Conservation (phyloP, 108 stramenopile species). For the Aureococcus anophagefferens region DNA sequence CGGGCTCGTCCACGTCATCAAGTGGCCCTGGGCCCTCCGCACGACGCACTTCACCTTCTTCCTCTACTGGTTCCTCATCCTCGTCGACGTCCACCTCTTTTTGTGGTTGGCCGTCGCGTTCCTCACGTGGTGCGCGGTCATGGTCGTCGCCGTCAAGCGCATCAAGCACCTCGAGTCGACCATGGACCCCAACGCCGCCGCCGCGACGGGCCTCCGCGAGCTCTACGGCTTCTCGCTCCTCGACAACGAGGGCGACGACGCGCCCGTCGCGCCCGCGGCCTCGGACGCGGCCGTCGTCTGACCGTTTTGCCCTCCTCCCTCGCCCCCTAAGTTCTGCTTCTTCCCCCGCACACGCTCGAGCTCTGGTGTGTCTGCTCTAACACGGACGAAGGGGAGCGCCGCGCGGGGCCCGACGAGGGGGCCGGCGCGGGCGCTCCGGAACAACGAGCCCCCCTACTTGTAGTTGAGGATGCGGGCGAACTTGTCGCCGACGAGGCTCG, state of each 20-base stretch:
- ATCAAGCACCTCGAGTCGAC: not conserved
- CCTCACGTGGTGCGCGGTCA: not conserved
- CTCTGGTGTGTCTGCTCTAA: too few species aligned
- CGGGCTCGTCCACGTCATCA: not conserved
- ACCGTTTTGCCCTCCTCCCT: too few species aligned
- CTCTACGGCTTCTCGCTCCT: not conserved
- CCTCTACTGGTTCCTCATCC: not conserved
- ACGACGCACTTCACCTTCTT: not conserved
- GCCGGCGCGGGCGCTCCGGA: too few species aligned
- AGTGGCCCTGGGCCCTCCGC: not conserved
- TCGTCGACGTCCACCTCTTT: not conserved
- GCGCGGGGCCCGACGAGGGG: too few species aligned
- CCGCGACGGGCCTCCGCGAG: not conserved
- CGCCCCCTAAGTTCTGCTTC: too few species aligned
- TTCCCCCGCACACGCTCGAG: too few species aligned
- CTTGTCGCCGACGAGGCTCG: conserved; percentile 68
- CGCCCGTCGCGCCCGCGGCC: too few species aligned
- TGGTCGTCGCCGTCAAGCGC: not conserved
- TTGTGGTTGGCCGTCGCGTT: not conserved
- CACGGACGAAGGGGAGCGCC: too few species aligned
- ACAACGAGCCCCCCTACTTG: conserved; percentile 14
- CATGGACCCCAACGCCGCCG: not conserved
- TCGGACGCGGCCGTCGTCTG: too few species aligned
- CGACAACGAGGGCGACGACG: not conserved
- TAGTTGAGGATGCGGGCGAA: conserved; percentile 87